These are phyloP conservation scores for Talaromyces rugulosus DNA, from an alignment of 2,329 filamentous ascomycete species.

Conservation along the genomic window DNA sequence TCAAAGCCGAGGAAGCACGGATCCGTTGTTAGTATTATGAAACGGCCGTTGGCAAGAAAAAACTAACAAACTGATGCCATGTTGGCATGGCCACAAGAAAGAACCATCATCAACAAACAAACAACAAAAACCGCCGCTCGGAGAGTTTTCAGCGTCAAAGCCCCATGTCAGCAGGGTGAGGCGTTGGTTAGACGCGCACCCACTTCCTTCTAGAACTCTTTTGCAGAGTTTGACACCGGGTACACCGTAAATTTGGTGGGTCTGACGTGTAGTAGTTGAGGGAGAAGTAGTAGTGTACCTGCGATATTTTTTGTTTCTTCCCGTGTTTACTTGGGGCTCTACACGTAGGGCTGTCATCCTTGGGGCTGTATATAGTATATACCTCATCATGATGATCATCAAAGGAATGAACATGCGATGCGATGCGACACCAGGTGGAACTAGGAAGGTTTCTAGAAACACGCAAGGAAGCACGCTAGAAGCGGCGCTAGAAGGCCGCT, in stretches of 20 bases:
- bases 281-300: not conserved
- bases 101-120: not conserved
- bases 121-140: not conserved
- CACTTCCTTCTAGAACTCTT: not conserved
- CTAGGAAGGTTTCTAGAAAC: not conserved
- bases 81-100: not conserved
- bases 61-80: not conserved
- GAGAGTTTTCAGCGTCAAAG: not conserved
- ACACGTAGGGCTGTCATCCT: not conserved
- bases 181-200: not conserved
- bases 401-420: not conserved
- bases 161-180: not conserved
- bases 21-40: not conserved
- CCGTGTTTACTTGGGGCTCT: not conserved
- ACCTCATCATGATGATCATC: not conserved
- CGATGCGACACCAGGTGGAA: not conserved
- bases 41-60: not conserved
- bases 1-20: not conserved
- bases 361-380: not conserved
- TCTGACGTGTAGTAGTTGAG: not conserved
- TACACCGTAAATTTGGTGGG: not conserved
- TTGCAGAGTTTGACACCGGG: not conserved
- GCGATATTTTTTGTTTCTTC: not conserved
- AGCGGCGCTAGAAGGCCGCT: not conserved
- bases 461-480: not conserved